phyloP scores from a whole-genome alignment of 768 basidiomycete genomes.

The Crepidotus variabilis region DNA sequence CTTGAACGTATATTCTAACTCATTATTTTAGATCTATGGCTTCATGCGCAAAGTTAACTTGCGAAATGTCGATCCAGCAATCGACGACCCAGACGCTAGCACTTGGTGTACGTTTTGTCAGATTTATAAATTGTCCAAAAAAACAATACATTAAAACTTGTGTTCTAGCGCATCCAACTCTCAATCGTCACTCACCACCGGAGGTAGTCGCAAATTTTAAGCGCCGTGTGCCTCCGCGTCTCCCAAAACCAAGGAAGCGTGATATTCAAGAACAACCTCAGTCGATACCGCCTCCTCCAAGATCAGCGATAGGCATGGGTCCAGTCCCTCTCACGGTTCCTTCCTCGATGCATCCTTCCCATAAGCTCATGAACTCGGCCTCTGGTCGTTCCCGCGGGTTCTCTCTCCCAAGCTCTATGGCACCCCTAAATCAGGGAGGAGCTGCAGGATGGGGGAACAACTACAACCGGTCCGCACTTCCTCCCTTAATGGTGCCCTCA shows the following conservation, averaged over 20 bases:
- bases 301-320: constrained; percentile 71
- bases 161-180: constrained; percentile 71
- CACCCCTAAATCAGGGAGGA: constrained; percentile 59
- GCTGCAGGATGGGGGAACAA: constrained; percentile 56
- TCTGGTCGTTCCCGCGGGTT: constrained; percentile 72
- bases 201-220: constrained; percentile 94
- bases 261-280: constrained; percentile 62
- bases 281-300: constrained; percentile 68
- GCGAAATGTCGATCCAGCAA: constrained; percentile 91
- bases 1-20: constrained; percentile 2
- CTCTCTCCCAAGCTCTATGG: constrained; percentile 79
- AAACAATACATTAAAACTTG: constrained; percentile 12
- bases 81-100: constrained; percentile 93
- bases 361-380: constrained; percentile 31
- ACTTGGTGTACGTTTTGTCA: constrained; percentile 81
- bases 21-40: constrained; percentile 76
- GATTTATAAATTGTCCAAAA: constrained; percentile 9
- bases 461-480: constrained; percentile 63
- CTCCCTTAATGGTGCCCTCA: constrained; percentile 80
- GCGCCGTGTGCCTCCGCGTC: constrained; percentile 89
- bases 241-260: constrained; percentile 83
- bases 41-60: constrained; percentile 98
- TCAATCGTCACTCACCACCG: constrained; percentile 85
- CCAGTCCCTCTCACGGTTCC: constrained; percentile 65
- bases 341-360: constrained; percentile 38